Evolutionary conservation across 2,329 filamentous ascomycete species (phyloP).

Genomic region (Penicillium sp.): DNA sequence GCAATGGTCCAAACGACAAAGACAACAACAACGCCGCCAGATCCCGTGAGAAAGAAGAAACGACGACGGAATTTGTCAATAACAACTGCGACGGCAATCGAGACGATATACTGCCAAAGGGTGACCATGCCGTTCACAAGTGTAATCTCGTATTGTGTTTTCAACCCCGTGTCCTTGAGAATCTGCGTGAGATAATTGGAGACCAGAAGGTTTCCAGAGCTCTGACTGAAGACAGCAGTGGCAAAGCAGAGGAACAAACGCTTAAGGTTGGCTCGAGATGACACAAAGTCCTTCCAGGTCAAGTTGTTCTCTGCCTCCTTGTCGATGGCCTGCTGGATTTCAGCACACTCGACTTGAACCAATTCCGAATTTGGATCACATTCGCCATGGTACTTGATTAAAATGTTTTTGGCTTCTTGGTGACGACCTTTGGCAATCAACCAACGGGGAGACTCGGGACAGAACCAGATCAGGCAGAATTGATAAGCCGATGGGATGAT

Average conservation of each 20-base stretch:
- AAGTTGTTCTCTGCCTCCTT: slow-evolving; percentile 49
- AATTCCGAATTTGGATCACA: slow-evolving; percentile 47
- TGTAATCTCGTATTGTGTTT: slow-evolving; percentile 41
- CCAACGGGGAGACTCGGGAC: slow-evolving; percentile 64
- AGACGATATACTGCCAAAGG: slow-evolving; percentile 48
- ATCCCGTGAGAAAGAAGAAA: slow-evolving; percentile 47
- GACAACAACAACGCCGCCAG: slow-evolving; percentile 35
- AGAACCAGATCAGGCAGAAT: slow-evolving; percentile 51
- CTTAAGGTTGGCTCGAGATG: slow-evolving; percentile 43
- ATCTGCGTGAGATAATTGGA: slow-evolving; percentile 46
- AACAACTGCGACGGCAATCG: slow-evolving; percentile 39
- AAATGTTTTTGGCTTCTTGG: slow-evolving; percentile 54
- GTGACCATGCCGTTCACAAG: slow-evolving; percentile 42
- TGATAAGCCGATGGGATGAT: slow-evolving; percentile 45
- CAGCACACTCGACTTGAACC: slow-evolving; percentile 52
- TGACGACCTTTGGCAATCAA: slow-evolving; percentile 54
- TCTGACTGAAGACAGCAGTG: slow-evolving; percentile 46
- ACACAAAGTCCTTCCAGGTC: slow-evolving; percentile 48
- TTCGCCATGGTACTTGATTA: slow-evolving; percentile 57
- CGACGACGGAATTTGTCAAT: slow-evolving; percentile 39
- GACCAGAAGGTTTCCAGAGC: slow-evolving; percentile 45
- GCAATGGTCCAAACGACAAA: slow-evolving; percentile 54
- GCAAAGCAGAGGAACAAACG: slow-evolving; percentile 45
- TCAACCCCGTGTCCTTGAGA: slow-evolving; percentile 43
- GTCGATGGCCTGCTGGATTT: slow-evolving; percentile 53